phyloP scores from a whole-genome alignment of 2,329 filamentous ascomycete species.

The Aspergillus awamori region DNA sequence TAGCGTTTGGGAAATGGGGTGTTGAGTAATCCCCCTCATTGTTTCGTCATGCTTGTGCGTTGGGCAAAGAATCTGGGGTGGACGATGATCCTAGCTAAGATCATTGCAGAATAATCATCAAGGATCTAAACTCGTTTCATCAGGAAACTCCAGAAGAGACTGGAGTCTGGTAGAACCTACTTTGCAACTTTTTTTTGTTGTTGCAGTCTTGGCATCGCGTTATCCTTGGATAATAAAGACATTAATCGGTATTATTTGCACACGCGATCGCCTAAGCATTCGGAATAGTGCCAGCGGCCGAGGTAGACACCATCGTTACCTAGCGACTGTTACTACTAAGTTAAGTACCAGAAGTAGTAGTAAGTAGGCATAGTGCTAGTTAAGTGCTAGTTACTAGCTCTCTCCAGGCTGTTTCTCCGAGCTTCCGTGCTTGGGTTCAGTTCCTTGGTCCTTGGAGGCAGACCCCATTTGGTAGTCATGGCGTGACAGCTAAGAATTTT shows the following conservation, averaged over 20 bases:
- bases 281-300: neutral
- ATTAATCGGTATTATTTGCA: constrained; percentile 2
- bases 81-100: neutral
- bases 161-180: neutral
- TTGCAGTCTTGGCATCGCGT: neutral
- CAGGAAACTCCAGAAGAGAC: neutral
- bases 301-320: neutral
- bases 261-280: neutral
- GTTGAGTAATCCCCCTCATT: neutral
- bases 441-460: constrained; percentile 12
- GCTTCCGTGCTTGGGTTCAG: constrained; percentile 14
- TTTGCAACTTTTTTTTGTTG: neutral
- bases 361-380: neutral
- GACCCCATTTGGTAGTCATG: constrained; percentile 11
- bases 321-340: neutral
- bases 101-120: neutral
- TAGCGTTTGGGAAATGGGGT: neutral
- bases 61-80: neutral
- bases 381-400: constrained; percentile 6
- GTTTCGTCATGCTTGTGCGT: neutral
- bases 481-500: constrained; percentile 26
- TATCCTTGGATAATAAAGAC: neutral
- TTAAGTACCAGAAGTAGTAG: neutral
- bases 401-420: constrained; percentile 20
- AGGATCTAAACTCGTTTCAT: neutral